These are phyloP conservation scores for Capsella rubella DNA, from an alignment of 441 rosid genomes.

Conservation along the genomic window DNA sequence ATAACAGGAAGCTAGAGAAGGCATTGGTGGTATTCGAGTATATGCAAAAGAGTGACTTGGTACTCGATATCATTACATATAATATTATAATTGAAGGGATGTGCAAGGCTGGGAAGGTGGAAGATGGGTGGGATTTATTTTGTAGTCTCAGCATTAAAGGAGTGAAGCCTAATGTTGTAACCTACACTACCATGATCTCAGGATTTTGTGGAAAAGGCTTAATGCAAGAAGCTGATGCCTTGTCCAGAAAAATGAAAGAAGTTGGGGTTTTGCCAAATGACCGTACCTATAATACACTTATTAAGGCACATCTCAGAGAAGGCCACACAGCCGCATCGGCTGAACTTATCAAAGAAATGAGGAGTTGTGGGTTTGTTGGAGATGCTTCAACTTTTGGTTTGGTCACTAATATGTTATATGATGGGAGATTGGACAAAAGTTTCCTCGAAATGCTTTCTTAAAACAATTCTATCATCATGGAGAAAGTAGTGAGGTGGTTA, in stretches of 20 bases:
- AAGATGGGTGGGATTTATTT: too few relatives aligned
- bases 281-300: too few relatives aligned
- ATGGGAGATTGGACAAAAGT: too few relatives aligned
- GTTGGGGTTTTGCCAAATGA: too few relatives aligned
- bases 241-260: background rate
- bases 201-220: background rate
- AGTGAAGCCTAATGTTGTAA: background rate
- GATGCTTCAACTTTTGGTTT: background rate
- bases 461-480: background rate
- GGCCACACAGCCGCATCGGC: too few relatives aligned
- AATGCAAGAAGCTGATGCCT: background rate
- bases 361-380: too few relatives aligned
- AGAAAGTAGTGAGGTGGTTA: background rate
- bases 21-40: background rate
- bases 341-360: too few relatives aligned
- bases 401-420: too few relatives aligned
- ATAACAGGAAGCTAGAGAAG: background rate
- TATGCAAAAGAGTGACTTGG: background rate
- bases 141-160: too few relatives aligned
- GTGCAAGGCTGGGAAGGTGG: background rate
- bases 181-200: background rate
- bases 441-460: too few relatives aligned
- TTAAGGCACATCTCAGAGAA: too few relatives aligned
- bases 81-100: constrained; percentile 13
- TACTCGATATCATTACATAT: background rate